These are phyloP conservation scores for Malus asiatica DNA, from an alignment of 306 rosid genomes.

Conservation along the genomic window DNA sequence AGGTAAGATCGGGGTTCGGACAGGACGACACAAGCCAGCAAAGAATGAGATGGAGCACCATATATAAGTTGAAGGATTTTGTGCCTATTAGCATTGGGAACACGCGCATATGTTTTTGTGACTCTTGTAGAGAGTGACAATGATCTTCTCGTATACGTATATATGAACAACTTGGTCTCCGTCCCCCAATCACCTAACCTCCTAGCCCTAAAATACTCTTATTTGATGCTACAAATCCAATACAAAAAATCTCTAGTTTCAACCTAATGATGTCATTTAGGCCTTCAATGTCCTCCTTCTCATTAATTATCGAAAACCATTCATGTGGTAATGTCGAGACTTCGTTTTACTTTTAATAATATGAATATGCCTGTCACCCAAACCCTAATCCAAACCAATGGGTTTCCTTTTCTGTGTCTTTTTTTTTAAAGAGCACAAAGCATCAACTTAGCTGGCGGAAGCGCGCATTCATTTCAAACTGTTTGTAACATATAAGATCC, in stretches of 20 bases:
- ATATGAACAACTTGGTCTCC: constrained; percentile 20
- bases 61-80: constrained; percentile 23
- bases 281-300: constrained; percentile 37
- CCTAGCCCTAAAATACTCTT: constrained; percentile 8
- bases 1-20: constrained; percentile 12
- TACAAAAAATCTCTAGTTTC: constrained; percentile 10
- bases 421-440: constrained; percentile 25
- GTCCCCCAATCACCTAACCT: background rate
- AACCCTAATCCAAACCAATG: constrained; percentile 1
- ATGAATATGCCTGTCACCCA: background rate
- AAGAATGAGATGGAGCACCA: constrained; percentile 21
- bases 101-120: constrained; percentile 25
- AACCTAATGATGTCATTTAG: constrained; percentile 18
- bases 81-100: constrained; percentile 22
- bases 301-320: constrained; percentile 22
- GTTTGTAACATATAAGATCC: background rate
- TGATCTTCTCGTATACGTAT: constrained; percentile 16
- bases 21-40: constrained; percentile 16
- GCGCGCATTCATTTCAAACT: background rate
- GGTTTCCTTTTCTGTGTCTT: constrained; percentile 24
- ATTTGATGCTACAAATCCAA: background rate
- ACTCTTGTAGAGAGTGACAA: constrained; percentile 22
- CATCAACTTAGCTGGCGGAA: constrained; percentile 10
- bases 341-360: background rate
- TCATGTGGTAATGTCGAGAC: constrained; percentile 46